These are phyloP conservation scores for Leccinum truebloodii DNA, from an alignment of 768 basidiomycete species.

Conservation along the genomic window DNA sequence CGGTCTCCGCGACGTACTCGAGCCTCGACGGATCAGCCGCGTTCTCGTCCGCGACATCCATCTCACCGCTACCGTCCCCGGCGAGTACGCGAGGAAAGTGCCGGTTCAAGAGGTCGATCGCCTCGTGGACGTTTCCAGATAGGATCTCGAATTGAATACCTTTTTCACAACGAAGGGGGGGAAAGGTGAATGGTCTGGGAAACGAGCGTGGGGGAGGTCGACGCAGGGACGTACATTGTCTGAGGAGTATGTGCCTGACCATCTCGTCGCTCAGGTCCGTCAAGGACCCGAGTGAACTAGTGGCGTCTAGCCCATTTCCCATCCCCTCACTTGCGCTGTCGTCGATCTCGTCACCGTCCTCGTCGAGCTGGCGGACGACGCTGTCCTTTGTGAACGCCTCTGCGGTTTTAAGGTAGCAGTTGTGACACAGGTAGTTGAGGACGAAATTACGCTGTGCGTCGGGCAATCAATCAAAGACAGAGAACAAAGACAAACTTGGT, in stretches of 20 bases:
- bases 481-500: neutral
- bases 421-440: slow-evolving; percentile 75
- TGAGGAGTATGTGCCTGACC: slow-evolving; percentile 48
- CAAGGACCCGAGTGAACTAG: slow-evolving; percentile 17
- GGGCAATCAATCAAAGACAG: slow-evolving; percentile 4
- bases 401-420: slow-evolving; percentile 71
- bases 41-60: slow-evolving; percentile 25
- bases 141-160: slow-evolving; percentile 73
- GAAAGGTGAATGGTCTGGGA: neutral
- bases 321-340: slow-evolving; percentile 21
- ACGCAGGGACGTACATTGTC: slow-evolving; percentile 48
- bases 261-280: slow-evolving; percentile 38
- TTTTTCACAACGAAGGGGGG: slow-evolving; percentile 30
- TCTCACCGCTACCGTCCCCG: slow-evolving; percentile 22
- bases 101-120: slow-evolving; percentile 60
- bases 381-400: slow-evolving; percentile 66
- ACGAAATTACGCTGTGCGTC: slow-evolving; percentile 60
- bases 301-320: slow-evolving; percentile 4
- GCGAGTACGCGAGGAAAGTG: slow-evolving; percentile 76
- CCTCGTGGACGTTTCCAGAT: slow-evolving; percentile 72
- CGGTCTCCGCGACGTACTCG: slow-evolving; percentile 57
- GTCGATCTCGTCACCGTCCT: slow-evolving; percentile 66
- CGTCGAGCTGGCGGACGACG: slow-evolving; percentile 59
- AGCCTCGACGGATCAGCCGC: slow-evolving; percentile 35
- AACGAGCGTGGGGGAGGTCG: neutral